These are phyloP conservation scores for Rhododendron kiyosumense DNA, from an alignment of 148 eudicot genomes.

Conservation along the genomic window DNA sequence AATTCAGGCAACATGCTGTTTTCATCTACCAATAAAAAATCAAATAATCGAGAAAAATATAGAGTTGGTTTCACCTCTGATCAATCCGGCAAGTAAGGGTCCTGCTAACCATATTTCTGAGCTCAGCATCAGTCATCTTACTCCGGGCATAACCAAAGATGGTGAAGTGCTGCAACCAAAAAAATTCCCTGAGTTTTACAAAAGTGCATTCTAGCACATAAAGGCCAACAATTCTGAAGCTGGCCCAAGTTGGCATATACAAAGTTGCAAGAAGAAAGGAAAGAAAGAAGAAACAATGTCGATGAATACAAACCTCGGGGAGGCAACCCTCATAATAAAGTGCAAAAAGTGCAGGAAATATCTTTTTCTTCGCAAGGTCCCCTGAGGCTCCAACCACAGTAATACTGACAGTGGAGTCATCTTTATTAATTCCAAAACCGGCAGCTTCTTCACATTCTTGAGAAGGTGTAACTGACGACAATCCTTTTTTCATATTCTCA, in stretches of 20 bases:
- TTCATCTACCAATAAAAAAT: not conserved
- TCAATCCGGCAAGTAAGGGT: constrained; percentile 97
- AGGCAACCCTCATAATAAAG: constrained; percentile 88
- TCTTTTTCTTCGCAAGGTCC: constrained; percentile 98
- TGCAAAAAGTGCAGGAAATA: constrained; percentile 98
- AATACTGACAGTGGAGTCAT: constrained; percentile 79
- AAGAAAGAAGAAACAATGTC: not conserved
- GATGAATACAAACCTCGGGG: constrained; percentile 60
- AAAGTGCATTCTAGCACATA: not conserved
- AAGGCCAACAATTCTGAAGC: constrained; percentile 1
- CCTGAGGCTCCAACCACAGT: constrained; percentile 99
- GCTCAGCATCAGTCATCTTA: constrained; percentile 96
- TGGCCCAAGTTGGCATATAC: not conserved
- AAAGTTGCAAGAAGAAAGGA: not conserved
- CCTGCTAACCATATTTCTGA: constrained; percentile 85
- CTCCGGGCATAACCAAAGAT: constrained; percentile 95
- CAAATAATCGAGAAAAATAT: constrained; percentile 1
- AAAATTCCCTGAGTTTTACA: not conserved
- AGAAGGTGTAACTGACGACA: constrained; percentile 33
- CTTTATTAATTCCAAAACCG: constrained; percentile 37
- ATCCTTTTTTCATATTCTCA: constrained; percentile 24
- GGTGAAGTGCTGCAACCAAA: constrained; percentile 76
- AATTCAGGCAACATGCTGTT: not conserved
- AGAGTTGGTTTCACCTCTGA: constrained; percentile 50
- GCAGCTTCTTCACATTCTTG: constrained; percentile 32